Evolutionary conservation across 352 stramenopile genomes (phyloP).

Genomic region (Thraustotheca clavata): DNA sequence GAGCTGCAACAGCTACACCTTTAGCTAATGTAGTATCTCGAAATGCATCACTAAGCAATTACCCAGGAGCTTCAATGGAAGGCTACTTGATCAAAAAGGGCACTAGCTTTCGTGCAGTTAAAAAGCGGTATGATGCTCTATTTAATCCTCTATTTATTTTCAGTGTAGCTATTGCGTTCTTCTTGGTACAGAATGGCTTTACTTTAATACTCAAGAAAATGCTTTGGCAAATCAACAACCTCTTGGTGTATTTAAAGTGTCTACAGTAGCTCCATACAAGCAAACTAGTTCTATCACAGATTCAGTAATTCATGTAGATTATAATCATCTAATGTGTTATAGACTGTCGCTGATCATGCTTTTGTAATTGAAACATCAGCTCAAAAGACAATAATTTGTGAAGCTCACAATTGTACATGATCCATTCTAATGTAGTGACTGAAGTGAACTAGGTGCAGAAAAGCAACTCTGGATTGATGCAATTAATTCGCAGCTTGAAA

Average conservation of each 20-base stretch:
- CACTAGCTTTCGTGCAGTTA: neutral
- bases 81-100: slow-evolving; percentile 38
- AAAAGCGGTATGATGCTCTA: neutral
- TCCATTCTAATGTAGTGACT: neutral
- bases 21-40: slow-evolving; percentile 23
- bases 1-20: neutral
- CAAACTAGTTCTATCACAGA: neutral
- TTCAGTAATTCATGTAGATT: too few relatives aligned
- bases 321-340: neutral
- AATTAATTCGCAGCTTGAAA: slow-evolving; percentile 2
- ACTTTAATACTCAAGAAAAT: slow-evolving; percentile 59
- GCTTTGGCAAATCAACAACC: slow-evolving; percentile 32
- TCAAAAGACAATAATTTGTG: neutral
- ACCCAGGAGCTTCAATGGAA: slow-evolving; percentile 56
- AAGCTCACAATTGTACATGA: slow-evolving; percentile 6
- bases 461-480: slow-evolving; percentile 9
- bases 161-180: slow-evolving; percentile 48
- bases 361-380: neutral
- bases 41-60: slow-evolving; percentile 45
- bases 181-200: slow-evolving; percentile 54
- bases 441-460: neutral
- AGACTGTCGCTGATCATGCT: slow-evolving; percentile 14
- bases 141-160: neutral
- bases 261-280: slow-evolving; percentile 3
- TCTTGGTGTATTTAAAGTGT: slow-evolving; percentile 49